A percentile compares a stretch with the other conserved stretches of the same genome.
Conservation (phyloP, 2,329 filamentous ascomycete species). For the Penicillium sp. region DNA sequence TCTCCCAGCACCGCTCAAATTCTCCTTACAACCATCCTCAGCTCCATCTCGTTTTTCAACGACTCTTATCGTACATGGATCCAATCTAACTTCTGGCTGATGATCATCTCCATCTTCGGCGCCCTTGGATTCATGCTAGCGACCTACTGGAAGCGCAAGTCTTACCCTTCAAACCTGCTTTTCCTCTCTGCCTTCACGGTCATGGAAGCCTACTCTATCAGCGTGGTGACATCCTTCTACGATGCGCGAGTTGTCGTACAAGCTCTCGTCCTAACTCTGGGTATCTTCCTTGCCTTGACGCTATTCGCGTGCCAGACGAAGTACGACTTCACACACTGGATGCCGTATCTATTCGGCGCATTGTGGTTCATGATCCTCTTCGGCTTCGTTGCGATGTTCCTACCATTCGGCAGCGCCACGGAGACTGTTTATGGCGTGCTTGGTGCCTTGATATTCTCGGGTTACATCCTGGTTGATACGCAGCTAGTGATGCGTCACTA, state of each 20-base stretch:
- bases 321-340: slow-evolving; percentile 98
- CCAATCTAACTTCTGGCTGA: slow-evolving; percentile 76
- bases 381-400: slow-evolving; percentile 87
- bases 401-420: slow-evolving; percentile 76
- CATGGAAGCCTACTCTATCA: slow-evolving; percentile 90
- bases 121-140: slow-evolving; percentile 81
- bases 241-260: slow-evolving; percentile 80
- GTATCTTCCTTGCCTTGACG: slow-evolving; percentile 64
- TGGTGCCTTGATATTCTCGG: slow-evolving; percentile 85
- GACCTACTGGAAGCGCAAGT: slow-evolving; percentile 94
- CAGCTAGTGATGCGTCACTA: slow-evolving; percentile 94
- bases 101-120: slow-evolving; percentile 84
- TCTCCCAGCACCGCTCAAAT: slow-evolving; percentile 74
- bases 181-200: slow-evolving; percentile 90
- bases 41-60: slow-evolving; percentile 84
- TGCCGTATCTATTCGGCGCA: slow-evolving; percentile 88
- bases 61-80: slow-evolving; percentile 80
- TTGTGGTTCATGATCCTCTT: slow-evolving; percentile 91
- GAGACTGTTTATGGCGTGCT: slow-evolving; percentile 84
- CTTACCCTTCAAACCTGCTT: slow-evolving; percentile 89
- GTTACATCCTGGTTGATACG: slow-evolving; percentile 93
- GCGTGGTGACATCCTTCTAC: slow-evolving; percentile 90
- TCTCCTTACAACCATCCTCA: slow-evolving; percentile 77
- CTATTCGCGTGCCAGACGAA: slow-evolving; percentile 95
- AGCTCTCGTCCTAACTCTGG: slow-evolving; percentile 80